phyloP scores from a whole-genome alignment of 495 filamentous ascomycete species.

The Corynascus novoguineensis region DNA sequence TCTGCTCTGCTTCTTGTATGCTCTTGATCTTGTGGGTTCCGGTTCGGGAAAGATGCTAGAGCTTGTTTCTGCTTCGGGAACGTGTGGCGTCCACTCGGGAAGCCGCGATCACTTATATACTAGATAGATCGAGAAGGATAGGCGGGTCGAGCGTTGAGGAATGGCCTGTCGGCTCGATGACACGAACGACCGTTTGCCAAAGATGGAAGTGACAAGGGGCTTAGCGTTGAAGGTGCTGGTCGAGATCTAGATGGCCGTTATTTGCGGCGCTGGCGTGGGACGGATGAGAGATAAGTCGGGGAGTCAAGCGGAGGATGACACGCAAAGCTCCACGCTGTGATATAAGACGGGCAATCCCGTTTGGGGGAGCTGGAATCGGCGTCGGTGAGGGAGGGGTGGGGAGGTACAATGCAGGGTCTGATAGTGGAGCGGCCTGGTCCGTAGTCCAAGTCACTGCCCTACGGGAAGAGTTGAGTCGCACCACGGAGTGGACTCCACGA shows the following conservation, averaged over 20 bases:
- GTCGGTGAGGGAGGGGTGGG: slow-evolving; percentile 5
- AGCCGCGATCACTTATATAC: slow-evolving; percentile 17
- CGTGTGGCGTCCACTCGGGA: slow-evolving; percentile 16
- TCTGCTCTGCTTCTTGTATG: slow-evolving; percentile 12
- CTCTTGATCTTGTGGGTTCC: slow-evolving; percentile 14
- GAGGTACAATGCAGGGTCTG: slow-evolving; percentile 5
- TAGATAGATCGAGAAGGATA: background rate
- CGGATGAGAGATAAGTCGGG: slow-evolving; percentile 9
- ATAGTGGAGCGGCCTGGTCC: slow-evolving; percentile 10
- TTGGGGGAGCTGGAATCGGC: slow-evolving; percentile 11
- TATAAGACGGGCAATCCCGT: slow-evolving; percentile 32
- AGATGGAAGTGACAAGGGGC: slow-evolving; percentile 22
- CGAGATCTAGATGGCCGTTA: slow-evolving; percentile 3
- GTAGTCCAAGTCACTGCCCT: slow-evolving; percentile 14
- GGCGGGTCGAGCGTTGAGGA: background rate
- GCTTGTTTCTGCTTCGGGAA: slow-evolving; percentile 11
- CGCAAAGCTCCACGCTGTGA: slow-evolving; percentile 14
- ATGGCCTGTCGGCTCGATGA: background rate
- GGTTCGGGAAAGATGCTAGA: slow-evolving; percentile 8
- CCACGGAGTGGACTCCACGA: background rate
- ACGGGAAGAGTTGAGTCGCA: slow-evolving; percentile 1
- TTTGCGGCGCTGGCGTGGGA: slow-evolving; percentile 18
- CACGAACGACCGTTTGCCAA: slow-evolving; percentile 9
- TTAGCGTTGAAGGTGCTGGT: slow-evolving; percentile 18
- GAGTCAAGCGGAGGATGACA: slow-evolving; percentile 18